Evolutionary conservation across 2,329 filamentous ascomycete species (phyloP).

Genomic region (Chaetomiaceae sp.): DNA sequence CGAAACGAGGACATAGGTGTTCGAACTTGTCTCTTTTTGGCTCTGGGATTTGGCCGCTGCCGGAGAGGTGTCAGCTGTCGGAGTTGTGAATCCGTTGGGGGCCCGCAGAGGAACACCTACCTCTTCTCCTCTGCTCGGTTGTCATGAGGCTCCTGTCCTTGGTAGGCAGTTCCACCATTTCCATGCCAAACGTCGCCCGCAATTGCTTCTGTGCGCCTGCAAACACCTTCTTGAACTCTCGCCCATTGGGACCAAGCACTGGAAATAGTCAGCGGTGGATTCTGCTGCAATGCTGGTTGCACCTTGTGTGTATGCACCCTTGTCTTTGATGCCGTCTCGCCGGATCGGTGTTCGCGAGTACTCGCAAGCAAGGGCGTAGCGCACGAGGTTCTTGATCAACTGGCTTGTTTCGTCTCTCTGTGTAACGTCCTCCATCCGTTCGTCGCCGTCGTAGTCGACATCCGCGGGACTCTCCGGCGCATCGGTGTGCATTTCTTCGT

Average conservation of each 20-base stretch:
- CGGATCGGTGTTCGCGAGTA: slow-evolving; percentile 56
- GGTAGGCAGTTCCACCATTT: slow-evolving; percentile 75
- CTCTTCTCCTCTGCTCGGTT: slow-evolving; percentile 65
- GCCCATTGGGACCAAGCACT: slow-evolving; percentile 67
- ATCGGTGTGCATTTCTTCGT: slow-evolving; percentile 20
- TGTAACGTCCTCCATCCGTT: slow-evolving; percentile 30
- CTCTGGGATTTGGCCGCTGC: slow-evolving; percentile 44
- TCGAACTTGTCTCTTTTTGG: slow-evolving; percentile 50
- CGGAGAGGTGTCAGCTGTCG: background rate
- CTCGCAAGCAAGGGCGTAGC: slow-evolving; percentile 63
- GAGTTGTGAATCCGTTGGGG: background rate
- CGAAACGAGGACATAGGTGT: slow-evolving; percentile 73
- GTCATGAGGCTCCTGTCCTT: slow-evolving; percentile 73
- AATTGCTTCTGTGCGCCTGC: slow-evolving; percentile 69
- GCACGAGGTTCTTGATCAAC: slow-evolving; percentile 61
- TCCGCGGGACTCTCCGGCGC: slow-evolving; percentile 9
- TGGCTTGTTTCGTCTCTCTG: slow-evolving; percentile 39
- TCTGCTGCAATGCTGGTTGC: background rate
- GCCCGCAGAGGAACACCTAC: slow-evolving; percentile 36
- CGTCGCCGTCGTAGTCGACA: slow-evolving; percentile 32
- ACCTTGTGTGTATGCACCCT: slow-evolving; percentile 40
- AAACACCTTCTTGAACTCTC: slow-evolving; percentile 74
- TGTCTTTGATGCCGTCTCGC: slow-evolving; percentile 58
- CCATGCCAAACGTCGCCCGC: slow-evolving; percentile 78
- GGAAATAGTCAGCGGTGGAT: background rate